Evolutionary conservation across 352 stramenopile species (phyloP).

Genomic region (Phytopythium vexans): DNA sequence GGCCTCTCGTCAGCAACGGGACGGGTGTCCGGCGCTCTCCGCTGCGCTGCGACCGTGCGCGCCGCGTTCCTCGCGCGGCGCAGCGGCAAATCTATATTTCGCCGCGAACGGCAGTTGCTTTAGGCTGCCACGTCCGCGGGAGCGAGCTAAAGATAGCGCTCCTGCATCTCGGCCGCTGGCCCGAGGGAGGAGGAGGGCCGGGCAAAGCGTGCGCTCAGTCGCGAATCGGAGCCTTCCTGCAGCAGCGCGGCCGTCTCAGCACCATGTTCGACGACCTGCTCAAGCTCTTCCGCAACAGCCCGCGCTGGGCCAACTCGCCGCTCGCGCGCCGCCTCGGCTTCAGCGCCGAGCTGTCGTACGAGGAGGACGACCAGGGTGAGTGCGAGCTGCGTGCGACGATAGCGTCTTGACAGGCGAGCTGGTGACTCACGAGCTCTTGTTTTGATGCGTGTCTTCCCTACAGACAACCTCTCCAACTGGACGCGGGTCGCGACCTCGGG

Average conservation of each 20-base stretch:
- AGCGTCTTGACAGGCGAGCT: background rate
- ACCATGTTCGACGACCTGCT: constrained; percentile 68
- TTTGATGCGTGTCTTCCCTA: background rate
- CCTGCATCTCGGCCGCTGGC: constrained; percentile 3
- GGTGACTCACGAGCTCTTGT: too few relatives aligned
- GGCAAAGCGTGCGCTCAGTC: constrained; percentile 2
- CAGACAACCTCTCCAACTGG: constrained; percentile 67
- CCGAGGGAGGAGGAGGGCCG: background rate
- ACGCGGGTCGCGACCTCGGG: constrained; percentile 70
- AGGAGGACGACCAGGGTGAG: constrained; percentile 54
- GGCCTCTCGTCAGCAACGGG: too few relatives aligned
- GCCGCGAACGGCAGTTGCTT: too few relatives aligned
- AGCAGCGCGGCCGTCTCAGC: background rate
- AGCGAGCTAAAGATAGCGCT: constrained; percentile 5
- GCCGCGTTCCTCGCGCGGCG: too few relatives aligned
- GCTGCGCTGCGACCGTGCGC: too few relatives aligned
- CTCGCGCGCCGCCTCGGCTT: constrained; percentile 72
- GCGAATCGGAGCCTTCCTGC: constrained; percentile 6
- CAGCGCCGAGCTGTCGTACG: constrained; percentile 54
- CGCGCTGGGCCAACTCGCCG: constrained; percentile 72
- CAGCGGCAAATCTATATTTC: constrained; percentile 3
- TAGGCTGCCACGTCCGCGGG: background rate
- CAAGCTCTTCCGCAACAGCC: constrained; percentile 81
- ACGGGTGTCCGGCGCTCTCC: too few relatives aligned
- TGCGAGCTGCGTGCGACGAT: background rate